Evolutionary conservation across 257 asterid genomes (phyloP).

Genomic region (Osmanthus fragrans): DNA sequence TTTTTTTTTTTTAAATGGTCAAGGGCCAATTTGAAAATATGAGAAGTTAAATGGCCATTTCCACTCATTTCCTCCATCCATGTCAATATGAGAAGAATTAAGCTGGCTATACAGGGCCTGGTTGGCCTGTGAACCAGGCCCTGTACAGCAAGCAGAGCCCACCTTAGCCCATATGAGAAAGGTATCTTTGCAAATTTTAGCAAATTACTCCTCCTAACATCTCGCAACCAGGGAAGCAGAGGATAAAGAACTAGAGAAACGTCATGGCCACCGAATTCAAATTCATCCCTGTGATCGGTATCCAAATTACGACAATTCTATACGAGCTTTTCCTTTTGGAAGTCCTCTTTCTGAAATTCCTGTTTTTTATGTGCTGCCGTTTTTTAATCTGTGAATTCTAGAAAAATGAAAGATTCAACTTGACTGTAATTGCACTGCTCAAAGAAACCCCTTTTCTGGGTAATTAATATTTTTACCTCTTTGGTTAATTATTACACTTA

Average conservation of each 20-base stretch:
- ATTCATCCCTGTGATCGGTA: constrained; percentile 81
- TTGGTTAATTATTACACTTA: neutral
- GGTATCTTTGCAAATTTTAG: no score
- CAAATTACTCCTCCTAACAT: no score
- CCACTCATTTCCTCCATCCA: no score
- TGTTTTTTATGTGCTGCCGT: neutral
- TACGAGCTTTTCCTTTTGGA: neutral
- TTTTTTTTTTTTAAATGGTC: no score
- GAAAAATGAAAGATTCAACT: neutral
- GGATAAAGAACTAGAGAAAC: neutral
- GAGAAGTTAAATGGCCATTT: no score
- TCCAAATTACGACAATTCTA: neutral
- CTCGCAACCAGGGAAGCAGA: no score
- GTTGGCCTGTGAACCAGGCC: no score
- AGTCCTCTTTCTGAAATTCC: neutral
- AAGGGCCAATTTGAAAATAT: no score
- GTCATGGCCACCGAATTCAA: constrained; percentile 86
- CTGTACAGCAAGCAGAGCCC: no score
- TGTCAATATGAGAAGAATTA: no score
- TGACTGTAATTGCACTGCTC: neutral
- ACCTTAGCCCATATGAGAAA: no score
- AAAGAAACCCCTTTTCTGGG: neutral
- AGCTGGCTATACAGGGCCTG: no score
- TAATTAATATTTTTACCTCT: neutral
- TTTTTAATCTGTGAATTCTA: neutral